These are phyloP conservation scores for Colletotrichum orchidophilum DNA, from an alignment of 2,329 filamentous ascomycete species.

Conservation along the genomic window DNA sequence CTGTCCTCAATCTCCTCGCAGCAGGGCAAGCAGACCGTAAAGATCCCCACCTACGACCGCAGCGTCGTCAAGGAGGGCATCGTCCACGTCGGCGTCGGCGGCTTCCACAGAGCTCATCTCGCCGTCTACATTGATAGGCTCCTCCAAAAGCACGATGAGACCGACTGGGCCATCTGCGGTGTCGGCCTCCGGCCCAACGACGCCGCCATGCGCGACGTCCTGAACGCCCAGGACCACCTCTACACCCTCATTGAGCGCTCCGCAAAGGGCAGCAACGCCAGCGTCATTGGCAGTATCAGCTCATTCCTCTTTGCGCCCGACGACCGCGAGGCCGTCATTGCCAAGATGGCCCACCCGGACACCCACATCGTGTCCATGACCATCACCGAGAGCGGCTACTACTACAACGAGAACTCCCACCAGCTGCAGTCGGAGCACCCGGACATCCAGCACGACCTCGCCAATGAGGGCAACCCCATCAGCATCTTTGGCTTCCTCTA, in stretches of 20 bases:
- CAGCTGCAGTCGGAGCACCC: conserved; percentile 57
- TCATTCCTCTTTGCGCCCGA: conserved; percentile 62
- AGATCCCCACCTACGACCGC: conserved; percentile 55
- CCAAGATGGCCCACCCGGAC: conserved; percentile 64
- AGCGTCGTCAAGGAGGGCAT: conserved; percentile 60
- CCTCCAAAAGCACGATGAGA: conserved; percentile 55
- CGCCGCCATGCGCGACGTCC: conserved; percentile 59
- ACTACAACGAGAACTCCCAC: conserved; percentile 67
- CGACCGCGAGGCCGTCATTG: conserved; percentile 59
- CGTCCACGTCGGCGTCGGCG: conserved; percentile 63
- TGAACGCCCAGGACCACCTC: conserved; percentile 58
- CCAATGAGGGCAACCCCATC: conserved; percentile 51
- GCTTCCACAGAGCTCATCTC: conserved; percentile 63
- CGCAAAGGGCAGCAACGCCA: conserved; percentile 56
- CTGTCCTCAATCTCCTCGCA: conserved; percentile 26
- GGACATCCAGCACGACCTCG: conserved; percentile 59
- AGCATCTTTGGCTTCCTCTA: conserved; percentile 64
- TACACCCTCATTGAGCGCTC: conserved; percentile 66
- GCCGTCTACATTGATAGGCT: conserved; percentile 61
- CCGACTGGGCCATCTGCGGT: conserved; percentile 61
- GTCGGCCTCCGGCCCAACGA: conserved; percentile 62
- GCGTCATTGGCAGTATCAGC: conserved; percentile 62
- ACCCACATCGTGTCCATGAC: conserved; percentile 64
- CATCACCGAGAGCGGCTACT: conserved; percentile 66
- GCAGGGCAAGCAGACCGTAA: conserved; percentile 30